Evolutionary conservation across 805 yeast genomes (phyloP).

Genomic region (Candida parachauliodes): DNA sequence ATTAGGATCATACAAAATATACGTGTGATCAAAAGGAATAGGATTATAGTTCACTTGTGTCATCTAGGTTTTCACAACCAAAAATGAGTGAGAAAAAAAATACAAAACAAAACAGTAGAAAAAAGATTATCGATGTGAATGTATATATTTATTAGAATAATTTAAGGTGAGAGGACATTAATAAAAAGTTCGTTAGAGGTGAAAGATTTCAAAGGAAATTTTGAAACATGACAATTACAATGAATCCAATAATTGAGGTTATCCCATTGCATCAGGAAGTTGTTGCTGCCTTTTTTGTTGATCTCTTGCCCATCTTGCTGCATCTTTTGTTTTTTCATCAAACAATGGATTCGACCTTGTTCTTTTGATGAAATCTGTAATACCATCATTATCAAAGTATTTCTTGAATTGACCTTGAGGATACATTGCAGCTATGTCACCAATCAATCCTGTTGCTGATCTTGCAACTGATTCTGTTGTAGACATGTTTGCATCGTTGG

Average conservation of each 20-base stretch:
- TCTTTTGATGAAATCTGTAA: conserved; percentile 68
- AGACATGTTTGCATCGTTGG: conserved; percentile 56
- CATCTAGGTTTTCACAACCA: neutral
- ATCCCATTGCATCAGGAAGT: conserved; percentile 8
- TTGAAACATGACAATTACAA: no score
- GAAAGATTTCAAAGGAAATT: neutral
- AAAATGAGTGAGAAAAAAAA: conserved; percentile 4
- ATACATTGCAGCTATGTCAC: conserved; percentile 87
- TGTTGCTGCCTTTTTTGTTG: conserved; percentile 55
- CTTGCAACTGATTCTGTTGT: conserved; percentile 70
- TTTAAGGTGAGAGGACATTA: conserved; percentile 2
- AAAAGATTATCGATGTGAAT: neutral
- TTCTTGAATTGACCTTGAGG: conserved; percentile 71
- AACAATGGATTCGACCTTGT: conserved; percentile 64
- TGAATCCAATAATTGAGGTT: neutral
- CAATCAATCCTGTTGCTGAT: conserved; percentile 84
- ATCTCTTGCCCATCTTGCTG: conserved; percentile 98
- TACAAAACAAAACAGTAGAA: conserved; percentile 4
- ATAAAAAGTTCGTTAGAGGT: conserved; percentile 2
- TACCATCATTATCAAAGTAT: conserved; percentile 72
- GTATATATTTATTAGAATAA: neutral
- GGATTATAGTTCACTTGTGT: conserved; percentile 19
- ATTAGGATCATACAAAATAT: conserved; percentile 69
- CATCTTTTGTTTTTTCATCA: conserved; percentile 68
- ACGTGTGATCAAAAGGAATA: conserved; percentile 81